Base-by-base conservation (phyloP, 805 yeast species). In the Starmerella riodocensis region DNA sequence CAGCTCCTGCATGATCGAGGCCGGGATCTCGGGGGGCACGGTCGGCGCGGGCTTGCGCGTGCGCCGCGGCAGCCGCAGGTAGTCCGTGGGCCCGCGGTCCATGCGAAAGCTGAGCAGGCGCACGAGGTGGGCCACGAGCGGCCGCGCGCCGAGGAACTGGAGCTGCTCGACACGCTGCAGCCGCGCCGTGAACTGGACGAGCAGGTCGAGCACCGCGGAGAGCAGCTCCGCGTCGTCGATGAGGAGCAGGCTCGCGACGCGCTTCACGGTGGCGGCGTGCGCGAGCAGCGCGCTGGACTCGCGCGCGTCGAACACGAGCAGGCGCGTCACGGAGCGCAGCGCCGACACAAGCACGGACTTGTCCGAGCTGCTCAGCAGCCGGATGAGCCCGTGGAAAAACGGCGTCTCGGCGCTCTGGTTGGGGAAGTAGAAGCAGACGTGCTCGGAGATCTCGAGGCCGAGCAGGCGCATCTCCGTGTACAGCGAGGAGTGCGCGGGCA, bases 131-230 rank as follows among this genome's bases (percentile, higher is more conserved):
- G 68, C 64, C 37, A 82, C 58, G 6, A 74, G 65, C n/a, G 14
- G 12, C 14, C 31, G 26, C 26, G 40, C 66, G 39, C 68, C 63
- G 54, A 77, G 67, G 8, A 64, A 59, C n/a, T 69, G 60, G 25
- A 80, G 61, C 37, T 66, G 67, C 3, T 69, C 62, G 13, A 78
- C 66, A 57, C 83, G 71, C 29, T 62, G 66, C 26, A 65, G 61
- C 6, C 79, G 76, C 6, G 88, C 78, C 27, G 75, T 65, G 46
- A 73, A 86, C 59, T 83, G 93, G 53, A 82, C 82, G 24, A 91
- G 57, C 55, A 91, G 79, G 56, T 81, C 94, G 47, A 91, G 65
- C 0, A 81, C 72, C 0, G 93, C 78, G 22, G 76, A 63, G 16
- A 74, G 61, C 39, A 88, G 65, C 50, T 84, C 94, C 35, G 67